These are phyloP conservation scores for Lipomyces starkeyi DNA, from an alignment of 805 yeast species.

Conservation along the genomic window DNA sequence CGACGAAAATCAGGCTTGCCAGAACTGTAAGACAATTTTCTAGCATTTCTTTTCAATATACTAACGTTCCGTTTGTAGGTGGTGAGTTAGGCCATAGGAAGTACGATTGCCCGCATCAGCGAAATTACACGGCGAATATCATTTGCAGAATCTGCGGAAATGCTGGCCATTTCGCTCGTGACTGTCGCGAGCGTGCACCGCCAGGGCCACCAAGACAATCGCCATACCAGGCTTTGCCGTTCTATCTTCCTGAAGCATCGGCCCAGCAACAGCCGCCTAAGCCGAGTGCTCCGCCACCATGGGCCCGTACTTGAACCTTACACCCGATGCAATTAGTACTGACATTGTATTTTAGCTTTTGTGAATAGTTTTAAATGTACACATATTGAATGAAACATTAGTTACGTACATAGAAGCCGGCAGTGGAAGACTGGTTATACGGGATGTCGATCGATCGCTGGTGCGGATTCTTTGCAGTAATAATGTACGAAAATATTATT, in stretches of 20 bases:
- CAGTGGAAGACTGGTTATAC: background rate
- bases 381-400: background rate
- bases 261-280: slow-evolving; percentile 18
- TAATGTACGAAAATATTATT: background rate
- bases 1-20: slow-evolving; percentile 68
- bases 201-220: slow-evolving; percentile 18
- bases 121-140: slow-evolving; percentile 58
- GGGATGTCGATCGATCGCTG: background rate
- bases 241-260: background rate
- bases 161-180: slow-evolving; percentile 85
- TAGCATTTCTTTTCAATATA: background rate
- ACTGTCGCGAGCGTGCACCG: slow-evolving; percentile 61
- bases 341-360: background rate
- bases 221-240: background rate
- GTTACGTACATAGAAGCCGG: too few relatives aligned
- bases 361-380: background rate
- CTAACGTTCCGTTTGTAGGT: slow-evolving; percentile 27
- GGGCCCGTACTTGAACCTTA: slow-evolving; percentile 22
- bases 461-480: background rate
- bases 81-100: slow-evolving; percentile 69
- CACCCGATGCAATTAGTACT: background rate
- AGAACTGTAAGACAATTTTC: slow-evolving; percentile 51
- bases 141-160: slow-evolving; percentile 81
- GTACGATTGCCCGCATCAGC: slow-evolving; percentile 64
- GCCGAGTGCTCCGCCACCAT: slow-evolving; percentile 32